These are phyloP conservation scores for Jackrogersella multiformis DNA, from an alignment of 495 filamentous ascomycete species.

Conservation along the genomic window DNA sequence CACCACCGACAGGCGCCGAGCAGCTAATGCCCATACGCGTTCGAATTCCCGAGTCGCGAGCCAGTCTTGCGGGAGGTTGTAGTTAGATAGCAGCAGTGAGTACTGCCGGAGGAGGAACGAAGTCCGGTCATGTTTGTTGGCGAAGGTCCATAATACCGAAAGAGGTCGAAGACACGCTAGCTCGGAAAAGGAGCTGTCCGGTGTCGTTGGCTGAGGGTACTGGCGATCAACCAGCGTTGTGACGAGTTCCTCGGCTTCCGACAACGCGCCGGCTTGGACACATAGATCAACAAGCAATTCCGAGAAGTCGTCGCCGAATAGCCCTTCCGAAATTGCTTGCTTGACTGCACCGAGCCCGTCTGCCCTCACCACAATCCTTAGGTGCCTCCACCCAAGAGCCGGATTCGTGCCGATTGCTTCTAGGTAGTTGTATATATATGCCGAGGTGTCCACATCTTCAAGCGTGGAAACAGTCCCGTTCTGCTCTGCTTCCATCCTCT, in stretches of 20 bases:
- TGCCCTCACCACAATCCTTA: conserved; percentile 70
- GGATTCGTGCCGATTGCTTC: conserved; percentile 65
- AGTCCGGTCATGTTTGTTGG: conserved; percentile 33
- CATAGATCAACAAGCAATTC: conserved; percentile 55
- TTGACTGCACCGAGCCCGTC: conserved; percentile 70
- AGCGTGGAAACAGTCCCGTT: conserved; percentile 56
- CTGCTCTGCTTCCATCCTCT: conserved; percentile 58
- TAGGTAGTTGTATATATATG: conserved; percentile 71
- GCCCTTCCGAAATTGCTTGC: conserved; percentile 36
- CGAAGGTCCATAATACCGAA: conserved; percentile 45
- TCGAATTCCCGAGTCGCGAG: conserved; percentile 53
- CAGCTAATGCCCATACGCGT: conserved; percentile 48
- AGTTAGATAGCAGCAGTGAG: conserved; percentile 45
- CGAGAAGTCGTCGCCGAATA: conserved; percentile 51
- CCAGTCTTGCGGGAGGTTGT: conserved; percentile 54
- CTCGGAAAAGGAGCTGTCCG: conserved; percentile 43
- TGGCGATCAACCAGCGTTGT: conserved; percentile 45
- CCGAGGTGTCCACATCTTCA: conserved; percentile 50
- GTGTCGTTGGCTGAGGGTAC: conserved; percentile 49
- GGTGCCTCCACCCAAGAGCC: conserved; percentile 67
- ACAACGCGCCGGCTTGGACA: conserved; percentile 44
- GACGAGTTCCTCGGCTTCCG: conserved; percentile 55
- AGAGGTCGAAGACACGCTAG: conserved; percentile 34
- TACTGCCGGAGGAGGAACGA: conserved; percentile 50
- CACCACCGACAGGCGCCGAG: conserved; percentile 43